Base-by-base conservation (phyloP, 768 basidiomycete species). In the Macrolepiota fuliginosa region DNA sequence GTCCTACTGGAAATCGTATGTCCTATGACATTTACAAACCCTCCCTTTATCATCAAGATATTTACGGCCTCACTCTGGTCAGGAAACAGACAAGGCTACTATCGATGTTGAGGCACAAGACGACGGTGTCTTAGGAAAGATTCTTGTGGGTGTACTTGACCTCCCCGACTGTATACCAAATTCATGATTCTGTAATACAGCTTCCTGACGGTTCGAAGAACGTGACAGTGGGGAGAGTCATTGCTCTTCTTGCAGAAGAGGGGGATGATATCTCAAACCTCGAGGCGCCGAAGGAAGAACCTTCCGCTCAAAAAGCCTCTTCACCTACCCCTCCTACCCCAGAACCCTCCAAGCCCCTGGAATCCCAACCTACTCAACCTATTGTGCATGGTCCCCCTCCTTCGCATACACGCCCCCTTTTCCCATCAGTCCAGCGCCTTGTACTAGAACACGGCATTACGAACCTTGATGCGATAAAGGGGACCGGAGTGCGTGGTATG, bases 41-140 rank as follows among this genome's bases (percentile, higher is more conserved):
- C 32, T 25, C 17, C 54, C 56, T 40, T n/a, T n/a, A n/a, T n/a
- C 58, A 54, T 35, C 56, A 50, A 13, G 45, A 57, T 52, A 35
- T 50, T 27, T 58, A 58, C 37, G 19, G 47, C 53, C 40, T 45
- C 25, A 40, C 37, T 24, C 47, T 37, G 45, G 60, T 61, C 74
- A 94, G 92, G 92, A 94, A 81, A 94, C 92, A 46, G 92, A 94
- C 81, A 94, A 94, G 74, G 92, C 96, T 15, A 96, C 94, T 1
- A 97, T 98, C 70, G 97, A 99, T 72, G 96, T 99, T 6, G 97
- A 99, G 76, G 95, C 97, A 13, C 96, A 96, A 75, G 96, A 98
- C 32, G 96, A 98, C 68, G 97, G 97, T 65, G 75, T 98, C 15
- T 76, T 99, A 71, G 96, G 90, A 58, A 98, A 93, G 79, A 96